Percentiles rank a stretch among this genome's conserved stretches.
phyloP scores from a whole-genome alignment of 2,329 filamentous ascomycete species.

The Cladosporium halotolerans region DNA sequence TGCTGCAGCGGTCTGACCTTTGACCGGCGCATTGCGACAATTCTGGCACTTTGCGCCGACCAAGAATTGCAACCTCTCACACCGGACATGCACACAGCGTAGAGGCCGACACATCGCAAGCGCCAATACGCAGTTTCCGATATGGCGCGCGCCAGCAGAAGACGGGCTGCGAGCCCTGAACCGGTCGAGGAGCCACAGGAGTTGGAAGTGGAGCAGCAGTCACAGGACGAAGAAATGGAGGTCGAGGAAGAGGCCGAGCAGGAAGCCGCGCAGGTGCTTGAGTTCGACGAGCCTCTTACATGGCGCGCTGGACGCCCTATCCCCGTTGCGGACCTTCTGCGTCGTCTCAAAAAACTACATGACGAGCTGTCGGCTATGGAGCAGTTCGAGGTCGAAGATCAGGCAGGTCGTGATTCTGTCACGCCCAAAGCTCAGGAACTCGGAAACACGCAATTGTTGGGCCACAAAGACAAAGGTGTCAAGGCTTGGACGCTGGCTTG shows the following conservation, averaged over 20 bases:
- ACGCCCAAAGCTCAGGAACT: constrained; percentile 78
- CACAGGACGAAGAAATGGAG: constrained; percentile 18
- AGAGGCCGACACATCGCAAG: not conserved
- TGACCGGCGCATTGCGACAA: not conserved
- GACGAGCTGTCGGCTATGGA: constrained; percentile 80
- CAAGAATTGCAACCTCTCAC: not conserved
- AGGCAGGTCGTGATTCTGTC: constrained; percentile 72
- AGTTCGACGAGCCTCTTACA: constrained; percentile 79
- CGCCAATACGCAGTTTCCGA: not conserved
- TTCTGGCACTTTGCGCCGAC: constrained; percentile 2
- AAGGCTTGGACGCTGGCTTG: constrained; percentile 84
- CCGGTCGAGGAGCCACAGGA: constrained; percentile 14
- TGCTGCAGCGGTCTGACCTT: not conserved
- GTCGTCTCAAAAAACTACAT: constrained; percentile 71
- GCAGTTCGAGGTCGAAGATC: constrained; percentile 58
- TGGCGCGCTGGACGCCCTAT: constrained; percentile 92
- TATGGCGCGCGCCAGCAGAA: constrained; percentile 17
- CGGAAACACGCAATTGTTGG: constrained; percentile 71
- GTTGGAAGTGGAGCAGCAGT: constrained; percentile 17
- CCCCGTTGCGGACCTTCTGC: constrained; percentile 71
- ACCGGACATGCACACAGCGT: not conserved
- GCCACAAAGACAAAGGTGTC: constrained; percentile 90
- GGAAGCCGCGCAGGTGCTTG: constrained; percentile 39
- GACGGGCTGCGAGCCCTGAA: constrained; percentile 15
- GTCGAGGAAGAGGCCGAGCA: constrained; percentile 15